Base-by-base conservation (phyloP, 2,329 filamentous ascomycete species). In the Colletotrichum sp. region DNA sequence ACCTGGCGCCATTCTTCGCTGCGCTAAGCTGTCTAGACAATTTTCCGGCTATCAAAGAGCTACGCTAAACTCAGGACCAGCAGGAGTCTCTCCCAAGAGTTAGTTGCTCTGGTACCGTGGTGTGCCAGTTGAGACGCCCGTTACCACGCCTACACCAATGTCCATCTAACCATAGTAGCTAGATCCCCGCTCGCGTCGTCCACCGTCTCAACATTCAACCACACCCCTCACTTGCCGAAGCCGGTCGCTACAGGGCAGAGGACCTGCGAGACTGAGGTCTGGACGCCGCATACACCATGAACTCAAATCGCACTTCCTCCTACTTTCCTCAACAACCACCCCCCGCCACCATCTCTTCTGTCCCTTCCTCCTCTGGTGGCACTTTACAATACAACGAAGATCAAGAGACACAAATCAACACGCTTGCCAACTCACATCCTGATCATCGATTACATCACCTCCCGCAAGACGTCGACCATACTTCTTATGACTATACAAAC, bases 351-450 rank as follows among this genome's bases (percentile, higher is more conserved):
- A 32, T 66, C 8, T 55, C 70, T 24, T 68, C 24, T 38, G n/a
- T n/a, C 16, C 55, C 57, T 52, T 21, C 43, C 28, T 52, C 26
- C 24, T 28, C 57, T 24, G 12, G 52, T 26, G 34, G 43, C 26
- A 43, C 69, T 65, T 21, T 66, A 28, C 60, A 13, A 34, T 48
- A 67, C 69, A 57, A 67, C 43, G 36, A 77, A 48, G 77, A 77
- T 24, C 61, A 77, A 67, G 69, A 75, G 28, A 77, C 78, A 15
- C 75, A 71, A 16, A 66, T 75, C 52, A 79, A 79, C 68, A 79
- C 79, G 28, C 32, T 78, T 18, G 77, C 78, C 36, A 80, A 79
- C 67, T 74, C 78, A 8, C 43, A 77, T 32, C 38, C 24, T 24
- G 52, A n/a, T 16, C 63, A 67, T 16, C 61, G 67, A 24, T 28